phyloP scores from a whole-genome alignment of 2,329 filamentous ascomycete species.

The Rhexocercosporidium sp. region DNA sequence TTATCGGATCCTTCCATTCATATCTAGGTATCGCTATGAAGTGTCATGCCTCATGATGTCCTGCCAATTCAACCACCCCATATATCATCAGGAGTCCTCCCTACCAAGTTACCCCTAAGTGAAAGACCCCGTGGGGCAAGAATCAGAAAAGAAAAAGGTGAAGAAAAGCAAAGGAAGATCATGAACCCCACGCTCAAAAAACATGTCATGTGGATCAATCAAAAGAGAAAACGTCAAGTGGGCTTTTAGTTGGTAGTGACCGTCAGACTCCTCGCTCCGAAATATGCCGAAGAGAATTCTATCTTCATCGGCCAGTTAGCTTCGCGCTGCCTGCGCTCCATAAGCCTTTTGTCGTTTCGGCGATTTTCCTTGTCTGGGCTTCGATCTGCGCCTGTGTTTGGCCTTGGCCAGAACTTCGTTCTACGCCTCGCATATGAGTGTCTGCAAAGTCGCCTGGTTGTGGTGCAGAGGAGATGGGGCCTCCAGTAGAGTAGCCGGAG shows the following conservation, averaged over 20 bases:
- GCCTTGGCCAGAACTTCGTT: slow-evolving; percentile 40
- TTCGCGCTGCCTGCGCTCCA: slow-evolving; percentile 50
- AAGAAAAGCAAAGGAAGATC: slow-evolving; percentile 8
- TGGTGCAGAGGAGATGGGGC: slow-evolving; percentile 14
- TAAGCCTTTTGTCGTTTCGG: slow-evolving; percentile 68
- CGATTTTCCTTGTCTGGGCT: slow-evolving; percentile 55
- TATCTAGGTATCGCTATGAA: slow-evolving; percentile 9
- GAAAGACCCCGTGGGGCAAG: slow-evolving; percentile 1
- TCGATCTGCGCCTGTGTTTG: slow-evolving; percentile 43
- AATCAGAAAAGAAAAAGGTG: neutral
- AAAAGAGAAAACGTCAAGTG: slow-evolving; percentile 1
- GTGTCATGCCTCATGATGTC: slow-evolving; percentile 7
- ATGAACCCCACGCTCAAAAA: slow-evolving; percentile 16
- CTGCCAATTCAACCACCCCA: neutral
- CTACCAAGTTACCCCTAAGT: neutral
- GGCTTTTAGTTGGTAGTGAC: slow-evolving; percentile 20
- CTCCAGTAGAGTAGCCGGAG: slow-evolving; percentile 35
- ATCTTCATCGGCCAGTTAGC: slow-evolving; percentile 32
- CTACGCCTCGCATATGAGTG: slow-evolving; percentile 37
- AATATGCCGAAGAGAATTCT: neutral
- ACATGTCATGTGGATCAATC: slow-evolving; percentile 4
- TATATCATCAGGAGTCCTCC: slow-evolving; percentile 6
- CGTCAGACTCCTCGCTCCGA: slow-evolving; percentile 6
- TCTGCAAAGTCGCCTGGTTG: slow-evolving; percentile 19
- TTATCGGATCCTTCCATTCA: slow-evolving; percentile 6